These are phyloP conservation scores for Aspergillus quadricinctus DNA, from an alignment of 2,329 filamentous ascomycete species.

Conservation along the genomic window DNA sequence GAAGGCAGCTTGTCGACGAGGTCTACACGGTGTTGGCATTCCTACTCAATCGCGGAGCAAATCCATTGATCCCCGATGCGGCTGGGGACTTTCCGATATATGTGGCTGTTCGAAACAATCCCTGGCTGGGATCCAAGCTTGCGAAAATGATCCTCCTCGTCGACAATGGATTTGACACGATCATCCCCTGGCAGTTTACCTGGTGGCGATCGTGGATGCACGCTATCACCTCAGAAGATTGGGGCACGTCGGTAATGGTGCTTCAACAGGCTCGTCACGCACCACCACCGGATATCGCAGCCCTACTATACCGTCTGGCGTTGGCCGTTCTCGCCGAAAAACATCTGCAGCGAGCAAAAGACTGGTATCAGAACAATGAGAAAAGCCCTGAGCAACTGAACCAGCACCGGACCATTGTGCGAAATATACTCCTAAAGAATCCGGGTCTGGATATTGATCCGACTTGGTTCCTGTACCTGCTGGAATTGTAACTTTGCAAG, in stretches of 20 bases:
- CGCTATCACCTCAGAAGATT: not conserved
- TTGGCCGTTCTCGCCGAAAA: not conserved
- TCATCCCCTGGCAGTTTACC: not conserved
- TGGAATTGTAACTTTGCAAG: not conserved
- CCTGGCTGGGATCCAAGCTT: not conserved
- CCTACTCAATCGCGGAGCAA: not conserved
- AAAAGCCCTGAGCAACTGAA: not conserved
- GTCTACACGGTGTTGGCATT: not conserved
- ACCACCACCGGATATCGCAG: not conserved
- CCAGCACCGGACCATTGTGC: not conserved
- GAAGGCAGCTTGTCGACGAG: not conserved
- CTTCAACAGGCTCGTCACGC: constrained; percentile 4
- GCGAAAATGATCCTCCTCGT: not conserved
- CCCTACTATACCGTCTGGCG: not conserved
- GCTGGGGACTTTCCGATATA: not conserved
- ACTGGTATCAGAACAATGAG: not conserved
- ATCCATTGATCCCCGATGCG: not conserved
- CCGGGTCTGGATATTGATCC: not conserved
- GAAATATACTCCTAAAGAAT: not conserved
- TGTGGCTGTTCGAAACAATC: not conserved
- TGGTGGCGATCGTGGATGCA: not conserved
- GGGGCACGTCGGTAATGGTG: not conserved
- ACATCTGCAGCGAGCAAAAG: not conserved
- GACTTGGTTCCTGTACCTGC: not conserved
- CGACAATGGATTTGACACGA: not conserved